Evolutionary conservation across 352 stramenopile species (phyloP).

Genomic region (Globisporangium okanoganense): DNA sequence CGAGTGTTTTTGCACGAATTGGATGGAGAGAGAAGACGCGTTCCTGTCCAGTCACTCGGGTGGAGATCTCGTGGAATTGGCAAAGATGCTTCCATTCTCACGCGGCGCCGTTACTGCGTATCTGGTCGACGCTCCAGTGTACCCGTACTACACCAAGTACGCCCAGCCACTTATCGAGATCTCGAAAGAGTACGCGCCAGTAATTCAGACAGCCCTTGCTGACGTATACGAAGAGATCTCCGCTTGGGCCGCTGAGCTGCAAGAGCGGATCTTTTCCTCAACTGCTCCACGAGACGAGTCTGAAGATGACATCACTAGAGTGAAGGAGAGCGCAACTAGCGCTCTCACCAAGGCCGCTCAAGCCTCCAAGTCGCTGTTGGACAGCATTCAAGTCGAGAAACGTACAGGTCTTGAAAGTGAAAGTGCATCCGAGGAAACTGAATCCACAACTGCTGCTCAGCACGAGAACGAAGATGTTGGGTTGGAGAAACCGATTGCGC

Average conservation of each 20-base stretch:
- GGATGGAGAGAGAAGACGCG: conserved; percentile 32
- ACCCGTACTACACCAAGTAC: conserved; percentile 31
- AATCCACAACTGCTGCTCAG: not conserved
- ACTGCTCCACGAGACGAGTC: not conserved
- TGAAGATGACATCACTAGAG: not conserved
- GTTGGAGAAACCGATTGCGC: not conserved
- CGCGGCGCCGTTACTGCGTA: conserved; percentile 1
- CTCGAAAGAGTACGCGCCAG: conserved; percentile 18
- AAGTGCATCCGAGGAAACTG: not conserved
- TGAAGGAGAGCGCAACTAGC: conserved; percentile 15
- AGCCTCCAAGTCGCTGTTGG: conserved; percentile 31
- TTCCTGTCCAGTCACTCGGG: conserved; percentile 23
- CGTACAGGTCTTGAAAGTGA: not conserved
- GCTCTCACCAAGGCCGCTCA: conserved; percentile 24
- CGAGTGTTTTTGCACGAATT: conserved; percentile 41
- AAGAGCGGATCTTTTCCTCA: not conserved
- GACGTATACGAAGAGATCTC: conserved; percentile 11
- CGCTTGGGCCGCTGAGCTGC: not conserved
- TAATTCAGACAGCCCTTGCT: conserved; percentile 26
- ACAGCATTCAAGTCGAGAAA: conserved; percentile 4
- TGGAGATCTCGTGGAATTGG: conserved; percentile 21
- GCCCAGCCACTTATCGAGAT: conserved; percentile 35
- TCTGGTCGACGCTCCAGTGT: conserved; percentile 12
- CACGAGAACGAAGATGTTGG: not conserved
- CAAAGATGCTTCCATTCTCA: conserved; percentile 40